Evolutionary conservation across 179 eudicot species (phyloP), one percentile per base, ranked within the genome.

Genomic region (Amaranthus tricolor): DNA sequence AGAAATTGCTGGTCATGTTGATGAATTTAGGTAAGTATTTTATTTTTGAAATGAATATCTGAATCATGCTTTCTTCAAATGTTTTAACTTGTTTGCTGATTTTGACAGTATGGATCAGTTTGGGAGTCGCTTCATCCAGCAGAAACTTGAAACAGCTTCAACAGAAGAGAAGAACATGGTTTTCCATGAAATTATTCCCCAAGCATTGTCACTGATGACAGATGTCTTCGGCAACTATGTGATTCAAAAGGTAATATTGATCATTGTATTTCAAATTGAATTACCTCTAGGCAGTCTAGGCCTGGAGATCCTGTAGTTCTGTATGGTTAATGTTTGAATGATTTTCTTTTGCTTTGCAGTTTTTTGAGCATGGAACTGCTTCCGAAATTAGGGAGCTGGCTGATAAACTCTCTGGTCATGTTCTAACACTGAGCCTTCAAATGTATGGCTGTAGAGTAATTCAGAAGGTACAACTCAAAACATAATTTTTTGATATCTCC

Each of bases 151-250:
- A 86, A 89, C 91, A 21, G 98, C 98, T 9, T 91, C 97, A n/a
- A 50, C 81, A 13, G 97, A 93, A 67, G 97, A 93, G 84, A 93
- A 91, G 79, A 82, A 87, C 74, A 91, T 91, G 95, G 98, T 93
- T 75, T 93, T 91, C 66, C 83, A 88, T 78, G 98, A 93, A 85
- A 93, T 93, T 48, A 84, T 86, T 70, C 98, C 97, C 40, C 95
- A 91, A 60, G 98, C 96, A 57, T 84, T 91, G 77, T 84, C 95
- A 43, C 77, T 93, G 71, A 93, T 93, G 97, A 93, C 98, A 71
- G 98, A 93, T 83, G 98, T 93, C n/a, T 93, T 93, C 82, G 98
- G 98, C 70, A 93, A 93, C 82, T 93, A 93, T 76, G 98, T 93
- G 76, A 83, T 93, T 73, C 98, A 93, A 66, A 92, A 92, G 97